phyloP scores from a whole-genome alignment of 352 stramenopile genomes.

The Pythium periplocum region DNA sequence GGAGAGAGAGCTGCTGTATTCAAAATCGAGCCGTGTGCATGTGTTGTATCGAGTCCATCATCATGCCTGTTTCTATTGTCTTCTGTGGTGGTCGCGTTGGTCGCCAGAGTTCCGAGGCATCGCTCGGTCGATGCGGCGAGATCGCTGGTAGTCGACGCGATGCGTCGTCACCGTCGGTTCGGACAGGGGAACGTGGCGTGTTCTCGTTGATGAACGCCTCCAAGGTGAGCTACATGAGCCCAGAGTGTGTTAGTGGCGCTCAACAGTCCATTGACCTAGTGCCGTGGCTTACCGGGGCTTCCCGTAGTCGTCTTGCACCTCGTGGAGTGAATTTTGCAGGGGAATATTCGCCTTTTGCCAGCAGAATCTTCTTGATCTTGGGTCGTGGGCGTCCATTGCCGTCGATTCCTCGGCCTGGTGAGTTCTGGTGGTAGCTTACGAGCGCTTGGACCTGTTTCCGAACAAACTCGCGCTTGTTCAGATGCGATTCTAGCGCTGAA shows the following conservation, averaged over 20 bases:
- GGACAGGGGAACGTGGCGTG: conserved; percentile 13
- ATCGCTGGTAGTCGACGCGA: no score
- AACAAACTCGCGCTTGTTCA: conserved; percentile 42
- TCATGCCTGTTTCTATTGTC: not conserved
- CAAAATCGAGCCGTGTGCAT: no score
- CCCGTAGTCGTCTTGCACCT: conserved; percentile 18
- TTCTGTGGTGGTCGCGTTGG: no score
- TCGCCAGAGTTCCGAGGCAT: not conserved
- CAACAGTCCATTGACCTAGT: no score
- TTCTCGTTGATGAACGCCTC: conserved; percentile 32
- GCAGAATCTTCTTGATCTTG: conserved; percentile 36
- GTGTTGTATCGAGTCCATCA: not conserved
- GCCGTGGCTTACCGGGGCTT: conserved; percentile 27
- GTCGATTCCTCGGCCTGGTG: no score
- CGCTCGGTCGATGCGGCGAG: not conserved
- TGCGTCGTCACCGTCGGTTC: not conserved
- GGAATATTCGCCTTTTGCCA: conserved; percentile 33
- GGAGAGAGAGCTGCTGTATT: no score
- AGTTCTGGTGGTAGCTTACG: conserved; percentile 23
- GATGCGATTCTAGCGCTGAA: conserved; percentile 35
- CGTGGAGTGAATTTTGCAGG: conserved; percentile 19
- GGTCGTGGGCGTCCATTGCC: no score
- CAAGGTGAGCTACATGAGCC: conserved; percentile 29
- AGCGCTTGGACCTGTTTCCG: conserved; percentile 41
- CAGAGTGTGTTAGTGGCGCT: no score